These are phyloP conservation scores for Maudiozyma serrabonitensis DNA, from an alignment of 805 yeast species.

Conservation along the genomic window DNA sequence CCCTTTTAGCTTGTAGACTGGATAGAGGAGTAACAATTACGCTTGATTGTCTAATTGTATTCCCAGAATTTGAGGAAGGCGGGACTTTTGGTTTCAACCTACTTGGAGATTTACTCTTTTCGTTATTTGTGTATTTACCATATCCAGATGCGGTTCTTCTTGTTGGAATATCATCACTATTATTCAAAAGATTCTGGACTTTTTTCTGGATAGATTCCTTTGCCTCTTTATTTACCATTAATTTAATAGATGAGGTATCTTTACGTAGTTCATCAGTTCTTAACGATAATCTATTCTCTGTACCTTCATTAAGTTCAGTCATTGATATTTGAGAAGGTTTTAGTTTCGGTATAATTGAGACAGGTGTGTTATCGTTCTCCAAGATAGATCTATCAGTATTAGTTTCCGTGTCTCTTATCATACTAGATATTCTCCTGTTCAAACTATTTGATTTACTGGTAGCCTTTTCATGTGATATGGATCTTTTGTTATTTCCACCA, in stretches of 20 bases:
- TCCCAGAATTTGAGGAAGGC: neutral
- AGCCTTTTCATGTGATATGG: constrained; percentile 3
- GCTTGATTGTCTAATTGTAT: neutral
- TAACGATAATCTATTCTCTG: no score
- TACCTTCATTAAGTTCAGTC: no score
- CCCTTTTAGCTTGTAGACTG: neutral
- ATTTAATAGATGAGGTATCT: constrained; percentile 5
- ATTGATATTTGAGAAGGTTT: neutral
- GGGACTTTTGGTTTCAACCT: neutral
- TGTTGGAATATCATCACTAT: constrained; percentile 11
- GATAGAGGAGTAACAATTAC: neutral
- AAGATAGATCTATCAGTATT: neutral
- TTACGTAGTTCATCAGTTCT: neutral
- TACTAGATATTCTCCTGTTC: neutral
- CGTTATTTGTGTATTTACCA: constrained; percentile 57
- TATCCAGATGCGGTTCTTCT: constrained; percentile 68
- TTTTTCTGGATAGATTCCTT: constrained; percentile 43
- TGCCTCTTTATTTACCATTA: constrained; percentile 1
- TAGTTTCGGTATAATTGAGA: neutral
- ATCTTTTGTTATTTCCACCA: constrained; percentile 4
- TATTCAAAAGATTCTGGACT: constrained; percentile 40
- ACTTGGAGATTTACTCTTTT: constrained; percentile 18
- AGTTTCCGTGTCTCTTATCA: neutral
- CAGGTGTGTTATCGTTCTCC: neutral
- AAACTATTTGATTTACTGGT: neutral